phyloP scores from a whole-genome alignment of 2,329 filamentous ascomycete genomes.

The Sporothrix phasma region DNA sequence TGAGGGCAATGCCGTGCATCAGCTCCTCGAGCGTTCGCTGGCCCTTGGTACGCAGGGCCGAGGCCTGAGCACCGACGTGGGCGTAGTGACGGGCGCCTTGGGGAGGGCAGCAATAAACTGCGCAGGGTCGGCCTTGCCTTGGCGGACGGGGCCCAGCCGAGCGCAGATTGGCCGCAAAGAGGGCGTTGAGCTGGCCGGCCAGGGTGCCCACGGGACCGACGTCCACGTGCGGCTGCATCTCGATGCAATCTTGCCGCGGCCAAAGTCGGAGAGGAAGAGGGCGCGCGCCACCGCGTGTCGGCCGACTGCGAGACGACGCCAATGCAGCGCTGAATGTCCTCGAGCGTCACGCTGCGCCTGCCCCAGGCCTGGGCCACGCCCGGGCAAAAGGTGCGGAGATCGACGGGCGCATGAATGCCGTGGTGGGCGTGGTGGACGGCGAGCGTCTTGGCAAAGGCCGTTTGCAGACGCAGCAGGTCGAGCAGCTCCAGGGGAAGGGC shows the following conservation, averaged over 20 bases:
- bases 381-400: conserved; percentile 50
- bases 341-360: conserved; percentile 54
- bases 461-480: conserved; percentile 55
- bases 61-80: conserved; percentile 43
- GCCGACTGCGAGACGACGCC: conserved; percentile 37
- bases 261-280: conserved; percentile 36
- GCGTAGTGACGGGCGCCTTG: conserved; percentile 41
- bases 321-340: conserved; percentile 57
- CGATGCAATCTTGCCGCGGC: conserved; percentile 43
- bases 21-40: conserved; percentile 60
- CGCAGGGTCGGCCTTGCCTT: conserved; percentile 24
- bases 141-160: conserved; percentile 31
- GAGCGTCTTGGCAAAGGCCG: conserved; percentile 57
- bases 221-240: conserved; percentile 34
- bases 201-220: conserved; percentile 30
- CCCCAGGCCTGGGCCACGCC: conserved; percentile 61
- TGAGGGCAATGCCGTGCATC: conserved; percentile 48
- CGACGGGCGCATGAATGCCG: conserved; percentile 50
- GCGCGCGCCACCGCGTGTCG: not conserved
- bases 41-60: conserved; percentile 53
- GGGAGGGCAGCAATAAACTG: conserved; percentile 49
- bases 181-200: conserved; percentile 42
- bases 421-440: conserved; percentile 62
- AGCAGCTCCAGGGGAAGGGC: conserved; percentile 42
- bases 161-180: conserved; percentile 45